Conservation (phyloP, 306 rosid genomes). For the Prosopis cineraria region DNA sequence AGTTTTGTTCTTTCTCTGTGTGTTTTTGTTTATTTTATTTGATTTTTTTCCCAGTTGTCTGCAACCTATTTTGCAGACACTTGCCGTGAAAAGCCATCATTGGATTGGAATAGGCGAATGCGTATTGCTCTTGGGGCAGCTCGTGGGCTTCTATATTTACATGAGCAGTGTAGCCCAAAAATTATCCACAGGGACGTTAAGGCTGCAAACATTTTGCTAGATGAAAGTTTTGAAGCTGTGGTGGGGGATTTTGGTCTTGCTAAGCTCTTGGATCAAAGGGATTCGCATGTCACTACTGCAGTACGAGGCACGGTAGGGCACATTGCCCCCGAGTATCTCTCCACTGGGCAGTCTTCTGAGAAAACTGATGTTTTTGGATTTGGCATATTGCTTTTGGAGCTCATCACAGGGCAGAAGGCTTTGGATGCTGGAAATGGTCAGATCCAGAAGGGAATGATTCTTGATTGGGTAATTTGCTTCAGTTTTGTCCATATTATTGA, state of each 20-base stretch:
- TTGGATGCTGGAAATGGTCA: conserved; percentile 87
- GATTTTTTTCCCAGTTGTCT: conserved; percentile 14
- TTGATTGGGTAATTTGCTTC: conserved; percentile 73
- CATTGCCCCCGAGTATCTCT: conserved; percentile 93
- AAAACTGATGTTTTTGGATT: conserved; percentile 96
- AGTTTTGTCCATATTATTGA: too few relatives aligned
- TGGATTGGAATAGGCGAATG: conserved; percentile 90
- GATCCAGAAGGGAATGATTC: conserved; percentile 94
- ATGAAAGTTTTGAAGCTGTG: conserved; percentile 90
- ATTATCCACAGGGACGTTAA: conserved; percentile 97
- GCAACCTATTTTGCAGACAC: conserved; percentile 50
- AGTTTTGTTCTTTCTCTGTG: background rate
- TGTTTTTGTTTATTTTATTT: background rate
- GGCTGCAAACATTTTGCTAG: conserved; percentile 95
- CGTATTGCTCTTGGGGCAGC: conserved; percentile 79
- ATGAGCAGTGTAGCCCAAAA: conserved; percentile 90
- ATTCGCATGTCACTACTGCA: conserved; percentile 97
- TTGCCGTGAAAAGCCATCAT: conserved; percentile 68
- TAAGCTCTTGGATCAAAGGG: conserved; percentile 90
- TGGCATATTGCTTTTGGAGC: conserved; percentile 89
- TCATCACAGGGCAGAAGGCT: conserved; percentile 90
- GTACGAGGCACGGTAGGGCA: conserved; percentile 96
- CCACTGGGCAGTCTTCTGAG: conserved; percentile 95
- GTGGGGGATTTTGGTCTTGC: conserved; percentile 99
- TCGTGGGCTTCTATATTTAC: conserved; percentile 89